Evolutionary conservation across 179 eudicot species (phyloP).

Genomic region (Corrigiola litoralis): DNA sequence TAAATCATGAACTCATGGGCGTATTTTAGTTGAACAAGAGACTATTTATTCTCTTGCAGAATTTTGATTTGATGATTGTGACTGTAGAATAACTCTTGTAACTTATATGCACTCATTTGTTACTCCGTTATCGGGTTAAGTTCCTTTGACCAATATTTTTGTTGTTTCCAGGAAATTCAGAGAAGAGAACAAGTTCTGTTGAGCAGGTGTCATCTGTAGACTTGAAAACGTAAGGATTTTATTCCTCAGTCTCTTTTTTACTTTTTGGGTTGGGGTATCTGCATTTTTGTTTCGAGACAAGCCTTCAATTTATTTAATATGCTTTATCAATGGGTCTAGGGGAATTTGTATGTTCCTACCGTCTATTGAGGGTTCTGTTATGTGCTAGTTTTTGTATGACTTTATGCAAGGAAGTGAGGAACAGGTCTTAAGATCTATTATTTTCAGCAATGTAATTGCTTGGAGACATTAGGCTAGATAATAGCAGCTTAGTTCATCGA

Average conservation of each 20-base stretch:
- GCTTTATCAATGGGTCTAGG: too few species aligned
- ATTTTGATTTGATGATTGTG: background rate
- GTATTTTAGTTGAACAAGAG: background rate
- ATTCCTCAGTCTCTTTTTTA: background rate
- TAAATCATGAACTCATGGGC: background rate
- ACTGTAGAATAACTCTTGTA: background rate
- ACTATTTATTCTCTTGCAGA: too few species aligned
- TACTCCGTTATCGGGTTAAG: background rate
- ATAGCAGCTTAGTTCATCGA: background rate
- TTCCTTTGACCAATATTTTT: constrained; percentile 2
- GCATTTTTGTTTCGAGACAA: background rate
- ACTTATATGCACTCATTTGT: background rate
- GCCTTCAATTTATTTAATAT: too few species aligned
- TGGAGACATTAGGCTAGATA: background rate
- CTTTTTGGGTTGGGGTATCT: background rate
- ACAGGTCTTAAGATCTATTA: background rate
- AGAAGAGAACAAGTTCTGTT: constrained; percentile 20
- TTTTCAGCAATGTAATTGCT: background rate
- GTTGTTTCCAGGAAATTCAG: constrained; percentile 35
- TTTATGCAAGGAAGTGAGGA: too few species aligned
- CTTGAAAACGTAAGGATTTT: constrained; percentile 36
- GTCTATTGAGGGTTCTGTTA: too few species aligned
- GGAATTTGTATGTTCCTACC: too few species aligned
- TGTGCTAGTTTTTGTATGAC: too few species aligned
- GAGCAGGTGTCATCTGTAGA: constrained; percentile 35